These are phyloP conservation scores for Turritis glabra DNA, from an alignment of 345 rosid genomes.

Conservation along the genomic window DNA sequence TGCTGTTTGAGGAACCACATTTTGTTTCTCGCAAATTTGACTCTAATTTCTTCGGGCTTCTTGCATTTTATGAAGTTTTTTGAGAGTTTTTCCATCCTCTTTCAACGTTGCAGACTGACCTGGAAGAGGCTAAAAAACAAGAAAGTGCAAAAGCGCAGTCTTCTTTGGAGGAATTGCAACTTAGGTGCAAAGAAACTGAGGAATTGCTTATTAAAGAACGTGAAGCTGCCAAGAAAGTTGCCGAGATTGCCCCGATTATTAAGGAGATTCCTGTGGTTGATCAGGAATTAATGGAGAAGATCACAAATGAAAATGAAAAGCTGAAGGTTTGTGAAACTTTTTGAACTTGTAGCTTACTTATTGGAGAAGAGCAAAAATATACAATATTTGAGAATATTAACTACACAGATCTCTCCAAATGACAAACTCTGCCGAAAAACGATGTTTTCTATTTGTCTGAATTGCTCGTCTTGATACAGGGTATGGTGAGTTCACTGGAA, in stretches of 20 bases:
- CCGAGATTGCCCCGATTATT: slow-evolving; percentile 72
- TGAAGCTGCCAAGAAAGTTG: slow-evolving; percentile 69
- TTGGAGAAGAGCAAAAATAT: slow-evolving; percentile 1
- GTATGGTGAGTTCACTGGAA: slow-evolving; percentile 77
- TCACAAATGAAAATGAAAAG: slow-evolving; percentile 85
- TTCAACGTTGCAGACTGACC: slow-evolving; percentile 63
- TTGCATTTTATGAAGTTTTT: slow-evolving; percentile 5
- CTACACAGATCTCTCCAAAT: neutral
- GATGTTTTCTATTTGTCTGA: neutral
- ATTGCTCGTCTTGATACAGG: slow-evolving; percentile 51
- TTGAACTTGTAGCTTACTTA: slow-evolving; percentile 16
- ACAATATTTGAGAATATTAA: slow-evolving; percentile 4
- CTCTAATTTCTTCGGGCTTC: neutral
- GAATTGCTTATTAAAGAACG: slow-evolving; percentile 70
- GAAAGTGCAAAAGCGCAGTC: slow-evolving; percentile 89
- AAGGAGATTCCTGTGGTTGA: slow-evolving; percentile 89
- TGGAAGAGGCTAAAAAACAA: slow-evolving; percentile 92
- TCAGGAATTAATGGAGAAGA: slow-evolving; percentile 68
- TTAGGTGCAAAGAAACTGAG: slow-evolving; percentile 80
- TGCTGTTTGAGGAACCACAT: slow-evolving; percentile 26
- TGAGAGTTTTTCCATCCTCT: slow-evolving; percentile 7
- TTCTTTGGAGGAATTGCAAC: slow-evolving; percentile 76
- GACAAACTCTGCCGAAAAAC: neutral
- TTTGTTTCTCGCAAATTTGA: neutral
- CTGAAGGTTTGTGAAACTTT: slow-evolving; percentile 69